A percentile compares a stretch with the other conserved stretches of the same genome.
phyloP scores from a whole-genome alignment of 352 stramenopile species.

The Phytophthora uliginosa region DNA sequence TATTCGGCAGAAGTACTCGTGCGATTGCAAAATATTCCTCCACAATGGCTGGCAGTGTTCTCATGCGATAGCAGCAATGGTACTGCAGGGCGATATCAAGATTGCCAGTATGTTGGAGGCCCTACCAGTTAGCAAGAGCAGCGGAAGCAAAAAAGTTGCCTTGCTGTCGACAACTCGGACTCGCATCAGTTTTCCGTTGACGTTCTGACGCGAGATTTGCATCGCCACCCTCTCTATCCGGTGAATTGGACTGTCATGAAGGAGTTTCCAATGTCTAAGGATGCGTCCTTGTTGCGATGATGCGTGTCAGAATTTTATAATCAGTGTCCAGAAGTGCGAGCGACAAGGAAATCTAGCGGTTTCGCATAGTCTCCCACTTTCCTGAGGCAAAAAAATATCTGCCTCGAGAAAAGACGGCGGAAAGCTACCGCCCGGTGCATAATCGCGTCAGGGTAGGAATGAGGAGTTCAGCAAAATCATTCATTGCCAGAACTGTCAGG shows the following conservation, averaged over 20 bases:
- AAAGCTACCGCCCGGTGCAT: too few species aligned
- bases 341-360: too few species aligned
- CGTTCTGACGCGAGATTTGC: not conserved
- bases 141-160: not conserved
- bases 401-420: too few species aligned
- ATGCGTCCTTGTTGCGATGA: too few species aligned
- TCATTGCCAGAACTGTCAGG: too few species aligned
- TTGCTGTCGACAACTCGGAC: not conserved
- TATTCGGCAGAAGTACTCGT: not conserved
- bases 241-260: not conserved
- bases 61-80: not conserved
- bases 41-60: not conserved
- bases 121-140: not conserved
- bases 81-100: not conserved
- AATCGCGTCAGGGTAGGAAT: too few species aligned
- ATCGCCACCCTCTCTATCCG: not conserved
- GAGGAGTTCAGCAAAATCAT: too few species aligned
- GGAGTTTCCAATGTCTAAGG: not conserved
- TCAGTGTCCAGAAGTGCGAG: too few species aligned
- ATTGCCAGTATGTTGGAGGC: not conserved
- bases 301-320: too few species aligned
- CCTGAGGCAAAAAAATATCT: too few species aligned
- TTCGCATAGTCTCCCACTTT: too few species aligned
- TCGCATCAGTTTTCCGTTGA: not conserved
- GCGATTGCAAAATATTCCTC: not conserved